Evolutionary conservation across 805 yeast species (phyloP).

Genomic region (Kazachstania taianensis): DNA sequence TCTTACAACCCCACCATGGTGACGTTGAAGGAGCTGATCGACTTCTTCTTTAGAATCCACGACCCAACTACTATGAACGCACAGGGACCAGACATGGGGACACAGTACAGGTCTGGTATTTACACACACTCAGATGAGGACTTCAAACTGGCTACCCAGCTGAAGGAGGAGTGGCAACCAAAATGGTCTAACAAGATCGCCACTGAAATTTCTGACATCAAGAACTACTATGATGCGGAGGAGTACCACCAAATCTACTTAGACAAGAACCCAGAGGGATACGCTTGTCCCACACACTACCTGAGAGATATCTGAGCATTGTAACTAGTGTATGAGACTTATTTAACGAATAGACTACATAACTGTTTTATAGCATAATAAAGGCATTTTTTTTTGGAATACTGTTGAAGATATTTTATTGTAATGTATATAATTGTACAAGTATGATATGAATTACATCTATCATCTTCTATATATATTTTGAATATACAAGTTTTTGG

Average conservation of each 20-base stretch:
- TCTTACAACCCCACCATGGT: conserved; percentile 67
- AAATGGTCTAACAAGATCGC: conserved; percentile 61
- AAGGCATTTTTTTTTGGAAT: background rate
- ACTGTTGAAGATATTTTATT: conserved; percentile 11
- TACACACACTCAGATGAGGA: conserved; percentile 47
- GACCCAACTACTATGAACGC: conserved; percentile 80
- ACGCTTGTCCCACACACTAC: conserved; percentile 85
- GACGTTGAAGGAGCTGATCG: conserved; percentile 51
- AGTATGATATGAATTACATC: too few species aligned
- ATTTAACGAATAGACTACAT: too few species aligned
- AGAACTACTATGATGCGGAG: conserved; percentile 85
- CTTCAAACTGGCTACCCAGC: conserved; percentile 34
- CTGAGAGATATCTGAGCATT: conserved; percentile 40
- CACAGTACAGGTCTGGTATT: conserved; percentile 83
- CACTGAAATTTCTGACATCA: conserved; percentile 60
- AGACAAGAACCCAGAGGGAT: conserved; percentile 71
- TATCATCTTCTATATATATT: too few species aligned
- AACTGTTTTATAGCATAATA: too few species aligned
- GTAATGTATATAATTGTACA: conserved; percentile 1
- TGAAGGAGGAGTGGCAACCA: conserved; percentile 49
- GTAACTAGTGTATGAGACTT: background rate
- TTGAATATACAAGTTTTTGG: background rate
- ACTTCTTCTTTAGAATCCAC: conserved; percentile 83
- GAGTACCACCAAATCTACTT: conserved; percentile 84
- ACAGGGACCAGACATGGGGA: conserved; percentile 85